Base-by-base conservation (phyloP, 139 green algal species). In the Ostreobium quekettii region DNA sequence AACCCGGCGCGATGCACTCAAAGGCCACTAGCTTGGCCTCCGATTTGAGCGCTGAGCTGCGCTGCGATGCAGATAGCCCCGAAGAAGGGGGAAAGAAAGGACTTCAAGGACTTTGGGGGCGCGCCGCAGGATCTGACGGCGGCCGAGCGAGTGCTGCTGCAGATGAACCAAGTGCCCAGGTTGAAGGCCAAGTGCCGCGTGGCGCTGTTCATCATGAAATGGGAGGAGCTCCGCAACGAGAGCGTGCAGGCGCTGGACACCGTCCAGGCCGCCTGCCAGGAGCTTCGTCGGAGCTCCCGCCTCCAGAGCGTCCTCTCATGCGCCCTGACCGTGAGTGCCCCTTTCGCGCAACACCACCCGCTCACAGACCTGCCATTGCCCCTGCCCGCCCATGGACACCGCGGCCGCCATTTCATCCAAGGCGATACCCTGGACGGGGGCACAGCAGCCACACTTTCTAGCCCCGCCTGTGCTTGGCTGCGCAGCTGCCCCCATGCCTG, bases 81-180 rank as follows among this genome's bases (percentile, higher is more conserved):
- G 4, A 68, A n/a, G 4, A 38, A 68, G 53, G 61, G 36, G 8
- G 61, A 68, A 38, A 29, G 31, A 36, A 19, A 7, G 8, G 36
- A 19, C 35, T 37, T 68, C 8, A 68, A 68, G 8, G 61, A 68
- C 31, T 36, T 57, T n/a, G 26, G 42, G 7, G 35, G 31, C 35
- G 8, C 11, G 11, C 15, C 15, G 19, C 11, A 26, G 42, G 61
- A 68, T 53, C 36, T 68, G 61, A 57, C 61, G 6, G 36, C 37
- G 4, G 30, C 61, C 35, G 61, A 68, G 42, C 26, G 53, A 37
- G 35, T 68, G n/a, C 35, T 68, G 33, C 4, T 68, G 35, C 30
- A 6, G 8, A 68, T 68, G 61, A 56, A n/a, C 36, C 8, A 49
- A 6, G 61, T 68, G 19, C 35, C 61, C 28, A 33, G 61, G 6